phyloP scores from a whole-genome alignment of 2,329 filamentous ascomycete species.

The Cercospora sp. region DNA sequence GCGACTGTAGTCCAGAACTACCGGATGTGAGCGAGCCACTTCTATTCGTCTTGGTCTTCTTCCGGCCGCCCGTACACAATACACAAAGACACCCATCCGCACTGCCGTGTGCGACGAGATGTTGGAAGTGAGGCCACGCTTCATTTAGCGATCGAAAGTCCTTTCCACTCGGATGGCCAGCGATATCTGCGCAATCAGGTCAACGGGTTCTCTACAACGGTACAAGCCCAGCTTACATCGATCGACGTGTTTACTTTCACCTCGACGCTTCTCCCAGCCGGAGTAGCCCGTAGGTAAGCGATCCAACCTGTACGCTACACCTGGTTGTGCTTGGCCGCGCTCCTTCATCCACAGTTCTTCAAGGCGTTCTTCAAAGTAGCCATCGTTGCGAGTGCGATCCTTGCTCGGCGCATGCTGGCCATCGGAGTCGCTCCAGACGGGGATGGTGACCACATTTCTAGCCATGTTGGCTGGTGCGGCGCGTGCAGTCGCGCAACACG shows the following conservation, averaged over 20 bases:
- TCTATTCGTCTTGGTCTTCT: conserved; percentile 14
- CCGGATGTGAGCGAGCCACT: conserved; percentile 18
- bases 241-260: conserved; percentile 45
- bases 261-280: conserved; percentile 47
- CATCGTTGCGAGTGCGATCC: conserved; percentile 29
- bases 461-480: conserved; percentile 2
- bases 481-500: not conserved
- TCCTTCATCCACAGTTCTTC: conserved; percentile 34
- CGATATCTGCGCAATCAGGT: conserved; percentile 43
- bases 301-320: conserved; percentile 51
- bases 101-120: conserved; percentile 52
- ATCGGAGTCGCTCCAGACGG: conserved; percentile 20
- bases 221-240: conserved; percentile 39
- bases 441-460: conserved; percentile 8
- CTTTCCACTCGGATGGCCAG: conserved; percentile 55
- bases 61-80: conserved; percentile 43
- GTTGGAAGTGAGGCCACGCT: conserved; percentile 59
- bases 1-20: conserved; percentile 22
- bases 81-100: conserved; percentile 52
- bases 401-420: conserved; percentile 16
- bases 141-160: conserved; percentile 55
- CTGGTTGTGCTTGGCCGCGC: conserved; percentile 10
- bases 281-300: conserved; percentile 56
- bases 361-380: conserved; percentile 31
- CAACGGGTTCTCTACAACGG: not conserved